Evolutionary conservation across 2,329 filamentous ascomycete genomes (phyloP).

Genomic region (Penicillium sp.): DNA sequence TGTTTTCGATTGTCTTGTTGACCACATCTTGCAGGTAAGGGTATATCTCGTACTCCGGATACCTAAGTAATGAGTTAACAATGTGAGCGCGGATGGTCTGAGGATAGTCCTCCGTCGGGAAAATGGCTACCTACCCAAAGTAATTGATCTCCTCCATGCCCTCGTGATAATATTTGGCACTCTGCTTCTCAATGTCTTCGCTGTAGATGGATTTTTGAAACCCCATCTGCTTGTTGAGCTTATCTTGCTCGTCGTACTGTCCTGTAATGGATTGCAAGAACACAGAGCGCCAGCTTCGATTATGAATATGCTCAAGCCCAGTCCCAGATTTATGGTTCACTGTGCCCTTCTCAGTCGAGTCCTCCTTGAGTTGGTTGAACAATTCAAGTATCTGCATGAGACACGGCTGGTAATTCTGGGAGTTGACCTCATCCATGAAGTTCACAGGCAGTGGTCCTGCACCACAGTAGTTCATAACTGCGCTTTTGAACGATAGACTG

Average conservation of each 20-base stretch:
- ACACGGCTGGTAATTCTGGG: constrained; percentile 28
- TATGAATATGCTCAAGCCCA: constrained; percentile 11
- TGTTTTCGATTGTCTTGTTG: constrained; percentile 21
- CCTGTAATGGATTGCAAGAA: constrained; percentile 29
- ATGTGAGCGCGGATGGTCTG: background rate
- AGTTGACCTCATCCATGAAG: constrained; percentile 24
- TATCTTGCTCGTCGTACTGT: constrained; percentile 23
- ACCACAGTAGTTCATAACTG: constrained; percentile 26
- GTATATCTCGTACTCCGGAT: constrained; percentile 19
- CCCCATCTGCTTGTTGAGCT: constrained; percentile 30
- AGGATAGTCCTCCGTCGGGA: background rate
- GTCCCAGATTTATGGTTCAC: background rate
- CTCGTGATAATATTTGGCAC: constrained; percentile 28
- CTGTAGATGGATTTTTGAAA: constrained; percentile 27
- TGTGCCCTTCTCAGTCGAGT: background rate
- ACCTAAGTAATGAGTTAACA: background rate
- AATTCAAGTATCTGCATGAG: constrained; percentile 27
- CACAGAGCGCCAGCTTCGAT: constrained; percentile 25
- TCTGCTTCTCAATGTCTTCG: constrained; percentile 22
- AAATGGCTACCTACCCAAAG: constrained; percentile 31
- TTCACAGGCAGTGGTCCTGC: constrained; percentile 24
- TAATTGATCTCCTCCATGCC: constrained; percentile 34
- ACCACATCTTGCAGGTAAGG: constrained; percentile 25
- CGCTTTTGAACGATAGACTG: constrained; percentile 28
- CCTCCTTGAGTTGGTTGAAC: constrained; percentile 23